A percentile compares a stretch with the other conserved stretches of the same genome.
These are phyloP conservation scores for Metrosideros polymorpha DNA, from an alignment of 441 rosid genomes.

Conservation along the genomic window DNA sequence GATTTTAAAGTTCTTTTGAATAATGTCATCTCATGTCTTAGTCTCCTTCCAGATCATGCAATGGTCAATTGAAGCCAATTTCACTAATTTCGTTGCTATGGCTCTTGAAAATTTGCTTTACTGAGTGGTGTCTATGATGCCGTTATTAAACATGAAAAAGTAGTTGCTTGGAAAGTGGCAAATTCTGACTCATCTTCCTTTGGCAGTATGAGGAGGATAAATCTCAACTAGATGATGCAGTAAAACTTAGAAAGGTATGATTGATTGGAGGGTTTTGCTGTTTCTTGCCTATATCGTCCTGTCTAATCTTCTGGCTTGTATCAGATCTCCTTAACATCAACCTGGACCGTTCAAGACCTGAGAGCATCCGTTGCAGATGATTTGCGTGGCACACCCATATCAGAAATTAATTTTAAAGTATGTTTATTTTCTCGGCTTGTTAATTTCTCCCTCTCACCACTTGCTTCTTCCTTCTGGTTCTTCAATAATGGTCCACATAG, in stretches of 20 bases:
- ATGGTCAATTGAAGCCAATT: background rate
- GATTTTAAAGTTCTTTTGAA: background rate
- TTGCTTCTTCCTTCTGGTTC: background rate
- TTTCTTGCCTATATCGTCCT: background rate
- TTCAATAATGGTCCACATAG: background rate
- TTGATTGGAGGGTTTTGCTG: background rate
- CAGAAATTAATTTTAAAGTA: slow-evolving; percentile 44
- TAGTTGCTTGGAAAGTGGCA: background rate
- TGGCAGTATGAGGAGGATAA: slow-evolving; percentile 55
- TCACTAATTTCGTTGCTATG: background rate
- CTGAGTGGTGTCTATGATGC: background rate
- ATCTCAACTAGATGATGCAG: slow-evolving; percentile 43
- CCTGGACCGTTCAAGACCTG: slow-evolving; percentile 49
- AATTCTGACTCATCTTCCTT: background rate
- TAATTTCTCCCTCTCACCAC: background rate
- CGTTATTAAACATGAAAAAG: background rate
- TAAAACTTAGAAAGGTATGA: slow-evolving; percentile 50
- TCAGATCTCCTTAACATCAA: slow-evolving; percentile 36
- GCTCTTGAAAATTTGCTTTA: background rate
- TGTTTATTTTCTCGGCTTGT: background rate
- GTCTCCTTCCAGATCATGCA: background rate
- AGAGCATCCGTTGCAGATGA: slow-evolving; percentile 42
- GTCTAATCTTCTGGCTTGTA: slow-evolving; percentile 12
- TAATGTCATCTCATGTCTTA: background rate
- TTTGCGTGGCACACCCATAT: slow-evolving; percentile 23